Conservation (phyloP, 164 flowering plant genomes). For the Magnolia sinica region DNA sequence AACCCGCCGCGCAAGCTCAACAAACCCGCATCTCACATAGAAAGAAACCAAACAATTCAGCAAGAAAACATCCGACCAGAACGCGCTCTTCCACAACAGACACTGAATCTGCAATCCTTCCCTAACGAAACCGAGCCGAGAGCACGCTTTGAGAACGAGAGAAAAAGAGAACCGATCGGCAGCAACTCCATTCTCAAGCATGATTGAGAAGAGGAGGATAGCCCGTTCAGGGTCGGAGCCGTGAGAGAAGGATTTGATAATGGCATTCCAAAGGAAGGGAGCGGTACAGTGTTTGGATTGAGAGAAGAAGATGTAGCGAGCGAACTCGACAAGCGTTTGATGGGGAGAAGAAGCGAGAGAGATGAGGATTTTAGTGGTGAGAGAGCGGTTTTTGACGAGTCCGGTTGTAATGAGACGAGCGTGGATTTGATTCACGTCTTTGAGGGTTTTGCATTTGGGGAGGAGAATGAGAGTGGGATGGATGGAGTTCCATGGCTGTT, state of each 20-base stretch:
- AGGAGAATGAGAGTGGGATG: conserved; percentile 37
- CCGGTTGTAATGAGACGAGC: conserved; percentile 59
- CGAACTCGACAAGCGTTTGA: conserved; percentile 41
- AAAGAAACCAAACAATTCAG: conserved; percentile 47
- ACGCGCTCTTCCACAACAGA: conserved; percentile 36
- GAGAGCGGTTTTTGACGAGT: conserved; percentile 28
- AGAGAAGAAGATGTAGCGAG: conserved; percentile 45
- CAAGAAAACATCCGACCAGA: conserved; percentile 49
- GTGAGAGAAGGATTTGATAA: conserved; percentile 55
- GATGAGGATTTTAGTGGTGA: conserved; percentile 48
- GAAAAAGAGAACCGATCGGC: conserved; percentile 54
- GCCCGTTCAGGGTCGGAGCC: conserved; percentile 43
- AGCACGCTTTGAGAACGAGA: conserved; percentile 58
- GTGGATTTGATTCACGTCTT: conserved; percentile 56
- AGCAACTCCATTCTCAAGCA: conserved; percentile 48
- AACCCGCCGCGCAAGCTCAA: conserved; percentile 38
- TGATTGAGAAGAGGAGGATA: conserved; percentile 35
- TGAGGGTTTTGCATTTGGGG: conserved; percentile 39
- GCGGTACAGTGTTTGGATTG: conserved; percentile 16
- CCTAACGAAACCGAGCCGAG: conserved; percentile 32
- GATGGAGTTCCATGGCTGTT: conserved; percentile 53
- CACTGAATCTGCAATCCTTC: conserved; percentile 68
- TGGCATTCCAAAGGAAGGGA: conserved; percentile 59
- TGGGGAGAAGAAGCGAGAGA: conserved; percentile 41
- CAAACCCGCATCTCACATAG: conserved; percentile 43